These are phyloP conservation scores for Dendrocalamus sinicus DNA, from an alignment of 176 grass and related monocot genomes.

Conservation along the genomic window DNA sequence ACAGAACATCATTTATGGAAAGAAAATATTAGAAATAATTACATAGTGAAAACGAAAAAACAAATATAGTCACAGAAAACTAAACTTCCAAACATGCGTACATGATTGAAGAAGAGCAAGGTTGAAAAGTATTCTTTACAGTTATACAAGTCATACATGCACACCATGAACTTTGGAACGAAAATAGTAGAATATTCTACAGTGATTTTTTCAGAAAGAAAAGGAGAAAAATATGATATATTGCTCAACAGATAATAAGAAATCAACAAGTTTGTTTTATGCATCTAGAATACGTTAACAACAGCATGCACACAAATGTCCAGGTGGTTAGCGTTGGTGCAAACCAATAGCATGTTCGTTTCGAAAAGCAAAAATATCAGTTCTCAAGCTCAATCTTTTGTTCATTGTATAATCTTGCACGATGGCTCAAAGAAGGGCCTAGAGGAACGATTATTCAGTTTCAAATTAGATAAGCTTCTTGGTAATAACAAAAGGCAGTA, in stretches of 20 bases:
- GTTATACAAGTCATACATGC: slow-evolving; percentile 2
- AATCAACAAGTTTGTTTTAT: neutral
- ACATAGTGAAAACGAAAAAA: neutral
- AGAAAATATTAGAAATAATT: neutral
- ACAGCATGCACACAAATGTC: slow-evolving; percentile 6
- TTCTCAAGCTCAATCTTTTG: neutral
- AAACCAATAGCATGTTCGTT: neutral
- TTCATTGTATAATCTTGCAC: neutral
- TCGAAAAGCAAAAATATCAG: neutral
- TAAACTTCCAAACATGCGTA: neutral
- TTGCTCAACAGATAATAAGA: slow-evolving; percentile 11
- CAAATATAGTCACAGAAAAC: neutral
- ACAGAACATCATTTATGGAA: neutral
- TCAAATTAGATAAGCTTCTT: neutral
- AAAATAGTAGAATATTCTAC: neutral
- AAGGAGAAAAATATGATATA: neutral
- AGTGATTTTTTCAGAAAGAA: neutral
- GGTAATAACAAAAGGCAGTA: neutral
- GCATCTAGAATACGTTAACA: neutral
- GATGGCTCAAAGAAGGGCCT: neutral
- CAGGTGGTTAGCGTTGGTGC: neutral
- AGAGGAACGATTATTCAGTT: neutral
- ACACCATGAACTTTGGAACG: neutral
- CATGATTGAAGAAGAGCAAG: neutral
- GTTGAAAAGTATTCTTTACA: neutral